Percentiles rank a stretch among this genome's conserved stretches.
Evolutionary conservation across 345 rosid species (phyloP).

Genomic region (Eucalyptus albens): DNA sequence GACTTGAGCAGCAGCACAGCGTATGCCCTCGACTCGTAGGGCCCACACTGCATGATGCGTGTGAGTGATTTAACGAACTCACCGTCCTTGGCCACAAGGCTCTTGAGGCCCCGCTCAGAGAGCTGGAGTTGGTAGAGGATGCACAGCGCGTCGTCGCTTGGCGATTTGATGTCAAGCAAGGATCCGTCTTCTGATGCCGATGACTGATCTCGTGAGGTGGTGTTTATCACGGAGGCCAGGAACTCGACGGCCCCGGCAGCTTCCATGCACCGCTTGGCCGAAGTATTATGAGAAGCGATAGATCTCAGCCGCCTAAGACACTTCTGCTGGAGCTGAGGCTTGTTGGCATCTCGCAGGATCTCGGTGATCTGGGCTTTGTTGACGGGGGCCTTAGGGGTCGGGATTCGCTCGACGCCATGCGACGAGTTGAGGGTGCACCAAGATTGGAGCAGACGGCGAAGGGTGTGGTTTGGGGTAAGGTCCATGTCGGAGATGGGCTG

Average conservation of each 20-base stretch:
- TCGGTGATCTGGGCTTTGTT: slow-evolving; percentile 38
- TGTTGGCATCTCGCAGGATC: slow-evolving; percentile 39
- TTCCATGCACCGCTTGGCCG: slow-evolving; percentile 62
- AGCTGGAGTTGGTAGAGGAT: slow-evolving; percentile 54
- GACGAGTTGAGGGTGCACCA: slow-evolving; percentile 95
- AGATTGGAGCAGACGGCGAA: slow-evolving; percentile 76
- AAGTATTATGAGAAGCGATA: slow-evolving; percentile 31
- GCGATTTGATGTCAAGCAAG: not conserved
- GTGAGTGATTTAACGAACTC: slow-evolving; percentile 29
- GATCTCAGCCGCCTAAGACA: slow-evolving; percentile 46
- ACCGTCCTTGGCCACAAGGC: slow-evolving; percentile 29
- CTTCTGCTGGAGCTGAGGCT: slow-evolving; percentile 29
- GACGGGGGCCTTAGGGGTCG: slow-evolving; percentile 75
- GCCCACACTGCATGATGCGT: slow-evolving; percentile 8
- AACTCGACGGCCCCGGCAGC: slow-evolving; percentile 62
- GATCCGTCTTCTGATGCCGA: not conserved
- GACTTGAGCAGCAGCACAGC: slow-evolving; percentile 16
- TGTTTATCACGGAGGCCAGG: slow-evolving; percentile 32
- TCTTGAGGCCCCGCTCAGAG: slow-evolving; percentile 50
- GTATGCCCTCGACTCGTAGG: slow-evolving; percentile 24
- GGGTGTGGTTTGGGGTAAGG: slow-evolving; percentile 76
- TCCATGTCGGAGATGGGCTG: slow-evolving; percentile 23
- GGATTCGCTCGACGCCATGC: slow-evolving; percentile 65
- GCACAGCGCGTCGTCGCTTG: slow-evolving; percentile 52
- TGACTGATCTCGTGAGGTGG: not conserved